Evolutionary conservation across 2,329 filamentous ascomycete genomes (phyloP), one percentile per base, ranked within the genome.

Genomic region (Aspergillus eucalypticola): DNA sequence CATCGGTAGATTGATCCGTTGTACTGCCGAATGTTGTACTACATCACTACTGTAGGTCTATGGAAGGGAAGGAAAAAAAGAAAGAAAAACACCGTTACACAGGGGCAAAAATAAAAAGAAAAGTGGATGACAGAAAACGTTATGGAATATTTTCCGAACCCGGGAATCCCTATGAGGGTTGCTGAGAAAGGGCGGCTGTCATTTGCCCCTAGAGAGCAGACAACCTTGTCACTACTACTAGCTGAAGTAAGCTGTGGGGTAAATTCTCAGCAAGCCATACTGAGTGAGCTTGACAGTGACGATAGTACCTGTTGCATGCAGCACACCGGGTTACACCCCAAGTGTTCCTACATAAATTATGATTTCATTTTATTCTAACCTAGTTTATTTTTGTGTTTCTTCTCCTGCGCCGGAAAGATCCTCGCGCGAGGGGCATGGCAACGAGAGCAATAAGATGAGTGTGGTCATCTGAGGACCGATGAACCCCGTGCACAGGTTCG

Each of bases 1-100:
- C 32, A 35, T 35, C 32, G 32, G 32, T 13, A 35, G 55, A 56
- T 50, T 17, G 17, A 23, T 32, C 42, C 49, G 27, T 21, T n/a
- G 35, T 48, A 56, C 29, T 54, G 51, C 58, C 32, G 25, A 53
- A 60, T 64, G 58, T 54, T 60, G 62, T 66, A 58, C 57, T 38
- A 60, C 59, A 56, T n/a, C 19, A 53, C 51, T 49, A 49, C 51
- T 52, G 35, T 46, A 17, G 11, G 38, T 54, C 19, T 44, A 23
- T 23, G 41, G 41, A 44, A 44, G 41, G 17, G 21, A 44, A 44
- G n/a, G 41, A 44, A 44, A 44, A 44, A 44, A 44, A 23, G 41
- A 42, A 42, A 44, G 41, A 6, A 35, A 13, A 35, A 27, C 29
- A 2, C 32, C 32, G 32, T 35, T 35, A 13, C 27, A 29, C 27